Conservation (phyloP, 2,329 filamentous ascomycete species). For the Penicillium thymicola region DNA sequence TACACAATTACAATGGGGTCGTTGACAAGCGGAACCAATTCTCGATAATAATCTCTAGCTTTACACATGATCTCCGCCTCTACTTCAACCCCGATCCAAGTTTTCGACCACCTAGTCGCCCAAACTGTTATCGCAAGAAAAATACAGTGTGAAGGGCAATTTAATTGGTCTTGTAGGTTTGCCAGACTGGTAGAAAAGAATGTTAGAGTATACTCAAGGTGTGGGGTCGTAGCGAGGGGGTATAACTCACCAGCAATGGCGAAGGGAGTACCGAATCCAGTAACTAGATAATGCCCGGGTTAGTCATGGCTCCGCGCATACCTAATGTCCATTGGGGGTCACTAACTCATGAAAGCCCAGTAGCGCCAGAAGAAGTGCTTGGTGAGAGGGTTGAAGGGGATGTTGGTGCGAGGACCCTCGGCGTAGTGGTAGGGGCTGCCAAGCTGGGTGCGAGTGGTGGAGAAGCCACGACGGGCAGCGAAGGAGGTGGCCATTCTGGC, state of each 20-base stretch:
- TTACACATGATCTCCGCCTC: constrained; percentile 39
- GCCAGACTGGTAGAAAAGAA: constrained; percentile 54
- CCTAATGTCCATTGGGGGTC: not conserved
- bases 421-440: constrained; percentile 96
- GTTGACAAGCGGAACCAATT: constrained; percentile 17
- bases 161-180: constrained; percentile 61
- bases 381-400: constrained; percentile 94
- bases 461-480: constrained; percentile 89
- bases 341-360: constrained; percentile 73
- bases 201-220: constrained; percentile 22
- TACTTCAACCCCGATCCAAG: constrained; percentile 23
- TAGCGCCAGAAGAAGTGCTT: constrained; percentile 79
- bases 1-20: constrained; percentile 19
- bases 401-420: constrained; percentile 89
- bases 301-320: constrained; percentile 29
- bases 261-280: constrained; percentile 60
- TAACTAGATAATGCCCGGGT: constrained; percentile 44
- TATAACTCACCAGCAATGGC: constrained; percentile 59
- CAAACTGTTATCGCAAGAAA: constrained; percentile 19
- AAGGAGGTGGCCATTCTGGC: constrained; percentile 58
- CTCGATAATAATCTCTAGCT: constrained; percentile 36
- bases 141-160: constrained; percentile 14
- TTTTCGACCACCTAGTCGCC: constrained; percentile 21
- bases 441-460: constrained; percentile 80
- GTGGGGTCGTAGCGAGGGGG: not conserved